Percentiles rank a stretch among this genome's conserved stretches.
These are phyloP conservation scores for Saitozyma sp. DNA, from an alignment of 768 basidiomycete species.

Conservation along the genomic window DNA sequence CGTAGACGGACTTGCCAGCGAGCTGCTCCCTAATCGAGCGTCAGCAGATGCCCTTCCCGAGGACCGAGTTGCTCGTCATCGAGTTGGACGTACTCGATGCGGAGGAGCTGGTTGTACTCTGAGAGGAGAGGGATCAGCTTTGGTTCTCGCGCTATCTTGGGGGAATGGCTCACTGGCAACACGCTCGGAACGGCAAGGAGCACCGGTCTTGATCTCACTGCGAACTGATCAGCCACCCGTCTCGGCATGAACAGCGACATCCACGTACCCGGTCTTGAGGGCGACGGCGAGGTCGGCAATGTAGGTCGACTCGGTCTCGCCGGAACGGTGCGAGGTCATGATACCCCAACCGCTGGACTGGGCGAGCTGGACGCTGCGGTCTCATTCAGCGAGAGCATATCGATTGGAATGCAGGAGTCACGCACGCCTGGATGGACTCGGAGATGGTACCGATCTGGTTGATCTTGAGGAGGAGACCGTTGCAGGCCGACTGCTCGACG, in stretches of 20 bases:
- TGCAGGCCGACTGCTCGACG: conserved; percentile 99
- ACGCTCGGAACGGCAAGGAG: conserved; percentile 92
- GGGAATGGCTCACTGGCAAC: conserved; percentile 55
- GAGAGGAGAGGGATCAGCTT: conserved; percentile 8
- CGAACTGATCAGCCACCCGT: conserved; percentile 18
- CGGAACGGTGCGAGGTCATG: conserved; percentile 99
- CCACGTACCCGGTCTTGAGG: conserved; percentile 57
- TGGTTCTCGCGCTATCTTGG: not conserved
- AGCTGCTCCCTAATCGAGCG: conserved; percentile 69
- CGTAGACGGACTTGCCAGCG: conserved; percentile 67
- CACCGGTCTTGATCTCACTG: conserved; percentile 98
- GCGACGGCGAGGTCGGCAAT: conserved; percentile 95
- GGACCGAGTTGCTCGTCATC: not conserved
- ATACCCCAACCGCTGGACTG: conserved; percentile 98
- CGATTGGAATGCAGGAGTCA: conserved; percentile 26
- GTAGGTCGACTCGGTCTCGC: conserved; percentile 96
- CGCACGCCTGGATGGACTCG: conserved; percentile 97
- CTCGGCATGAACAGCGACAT: too few species aligned
- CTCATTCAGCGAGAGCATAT: conserved; percentile 10
- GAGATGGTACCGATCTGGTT: conserved; percentile 99
- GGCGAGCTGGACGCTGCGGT: conserved; percentile 79
- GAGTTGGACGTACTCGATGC: conserved; percentile 44
- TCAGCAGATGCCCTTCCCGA: conserved; percentile 1
- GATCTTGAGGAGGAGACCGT: conserved; percentile 95
- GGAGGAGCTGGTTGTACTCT: conserved; percentile 52